Evolutionary conservation across 768 basidiomycete species (phyloP).

Genomic region (Candolleomyces eurysporus): DNA sequence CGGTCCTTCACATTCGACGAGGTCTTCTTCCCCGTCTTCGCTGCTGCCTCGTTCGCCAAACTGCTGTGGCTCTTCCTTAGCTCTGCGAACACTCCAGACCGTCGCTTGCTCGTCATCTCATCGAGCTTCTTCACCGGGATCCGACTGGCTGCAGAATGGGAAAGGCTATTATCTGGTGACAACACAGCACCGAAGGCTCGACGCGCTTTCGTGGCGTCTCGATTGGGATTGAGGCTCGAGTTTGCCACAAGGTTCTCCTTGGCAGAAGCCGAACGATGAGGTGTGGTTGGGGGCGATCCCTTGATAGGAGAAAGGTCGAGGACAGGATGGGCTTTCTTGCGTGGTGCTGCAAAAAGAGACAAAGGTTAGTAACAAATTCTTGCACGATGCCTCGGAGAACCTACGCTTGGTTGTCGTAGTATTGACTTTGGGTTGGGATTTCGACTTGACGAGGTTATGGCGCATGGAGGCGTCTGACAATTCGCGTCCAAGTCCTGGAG

Average conservation of each 20-base stretch:
- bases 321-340: constrained; percentile 35
- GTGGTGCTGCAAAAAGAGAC: constrained; percentile 22
- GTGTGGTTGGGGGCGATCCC: constrained; percentile 47
- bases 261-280: constrained; percentile 26
- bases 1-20: constrained; percentile 56
- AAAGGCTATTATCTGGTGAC: neutral
- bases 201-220: constrained; percentile 13
- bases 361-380: neutral
- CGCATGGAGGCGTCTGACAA: constrained; percentile 15
- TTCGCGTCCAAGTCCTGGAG: constrained; percentile 32
- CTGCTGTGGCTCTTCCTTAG: constrained; percentile 9
- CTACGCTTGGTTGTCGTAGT: constrained; percentile 32
- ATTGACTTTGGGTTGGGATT: constrained; percentile 44
- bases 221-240: neutral
- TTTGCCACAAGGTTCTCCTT: constrained; percentile 41
- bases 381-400: constrained; percentile 10
- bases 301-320: constrained; percentile 50
- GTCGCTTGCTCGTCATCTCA: constrained; percentile 11
- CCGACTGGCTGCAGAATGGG: constrained; percentile 7
- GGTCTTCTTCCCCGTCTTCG: constrained; percentile 28
- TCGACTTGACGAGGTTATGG: constrained; percentile 32
- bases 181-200: constrained; percentile 12
- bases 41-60: constrained; percentile 14
- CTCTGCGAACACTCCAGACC: constrained; percentile 7
- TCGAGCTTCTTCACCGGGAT: constrained; percentile 9